Evolutionary conservation across 192 early-diverging fungal species (phyloP).

Genomic region (Haplosporangium gracile): DNA sequence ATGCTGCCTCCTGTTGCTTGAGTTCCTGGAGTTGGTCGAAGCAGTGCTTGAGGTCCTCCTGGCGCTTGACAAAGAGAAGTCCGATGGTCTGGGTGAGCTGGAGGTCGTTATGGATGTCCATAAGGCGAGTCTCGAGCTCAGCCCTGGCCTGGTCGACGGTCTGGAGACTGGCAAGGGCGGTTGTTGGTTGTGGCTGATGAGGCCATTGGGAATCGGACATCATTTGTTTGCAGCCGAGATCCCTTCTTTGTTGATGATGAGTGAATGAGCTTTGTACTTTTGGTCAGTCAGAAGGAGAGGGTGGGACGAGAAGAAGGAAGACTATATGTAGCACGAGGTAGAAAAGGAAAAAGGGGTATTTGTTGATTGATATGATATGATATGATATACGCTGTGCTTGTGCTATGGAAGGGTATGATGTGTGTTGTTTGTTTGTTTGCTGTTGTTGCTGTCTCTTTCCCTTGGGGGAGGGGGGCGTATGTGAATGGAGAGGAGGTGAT

Average conservation of each 20-base stretch:
- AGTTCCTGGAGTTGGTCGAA: conserved; percentile 45
- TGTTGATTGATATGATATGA: no score
- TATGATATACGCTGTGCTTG: no score
- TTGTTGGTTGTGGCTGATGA: conserved; percentile 1
- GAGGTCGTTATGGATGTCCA: conserved; percentile 39
- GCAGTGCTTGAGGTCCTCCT: conserved; percentile 41
- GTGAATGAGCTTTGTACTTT: neutral
- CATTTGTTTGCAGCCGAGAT: neutral
- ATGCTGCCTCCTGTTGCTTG: conserved; percentile 3
- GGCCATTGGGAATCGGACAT: conserved; percentile 21
- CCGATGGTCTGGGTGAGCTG: conserved; percentile 52
- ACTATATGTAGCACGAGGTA: neutral
- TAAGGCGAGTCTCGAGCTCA: conserved; percentile 41
- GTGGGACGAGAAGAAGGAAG: neutral
- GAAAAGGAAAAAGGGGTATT: no score
- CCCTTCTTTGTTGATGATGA: neutral
- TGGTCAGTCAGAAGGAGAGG: neutral
- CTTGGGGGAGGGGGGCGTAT: neutral
- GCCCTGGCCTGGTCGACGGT: conserved; percentile 36
- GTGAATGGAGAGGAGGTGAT: neutral
- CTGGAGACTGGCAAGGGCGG: conserved; percentile 41
- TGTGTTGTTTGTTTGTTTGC: neutral
- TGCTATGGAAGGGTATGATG: neutral
- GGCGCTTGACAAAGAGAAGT: conserved; percentile 45
- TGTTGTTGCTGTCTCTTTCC: neutral